phyloP scores from a whole-genome alignment of 257 asterid genomes.

The Echites panduratus region DNA sequence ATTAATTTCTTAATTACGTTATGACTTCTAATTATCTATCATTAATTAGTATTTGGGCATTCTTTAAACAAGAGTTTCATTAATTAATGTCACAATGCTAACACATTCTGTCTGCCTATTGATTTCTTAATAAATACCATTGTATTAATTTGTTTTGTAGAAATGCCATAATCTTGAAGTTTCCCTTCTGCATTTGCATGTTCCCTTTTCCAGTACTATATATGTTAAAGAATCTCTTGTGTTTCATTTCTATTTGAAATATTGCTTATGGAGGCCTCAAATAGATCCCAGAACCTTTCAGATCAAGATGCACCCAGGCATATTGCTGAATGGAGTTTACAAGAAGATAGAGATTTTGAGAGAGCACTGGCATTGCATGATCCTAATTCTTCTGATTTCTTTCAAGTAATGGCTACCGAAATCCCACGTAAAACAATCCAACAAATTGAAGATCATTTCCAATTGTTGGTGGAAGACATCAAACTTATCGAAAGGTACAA shows the following conservation, averaged over 20 bases:
- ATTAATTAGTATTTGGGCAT: too few relatives aligned
- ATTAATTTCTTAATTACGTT: too few relatives aligned
- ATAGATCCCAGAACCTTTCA: background rate
- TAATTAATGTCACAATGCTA: too few relatives aligned
- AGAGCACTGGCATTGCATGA: constrained; percentile 14
- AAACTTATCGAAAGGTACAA: constrained; percentile 8
- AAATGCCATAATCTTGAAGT: too few relatives aligned
- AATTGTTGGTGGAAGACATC: constrained; percentile 14
- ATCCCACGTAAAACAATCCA: constrained; percentile 15
- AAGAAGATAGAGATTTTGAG: constrained; percentile 21
- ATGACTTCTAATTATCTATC: too few relatives aligned
- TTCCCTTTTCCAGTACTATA: too few relatives aligned
- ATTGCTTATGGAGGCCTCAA: constrained; percentile 1
- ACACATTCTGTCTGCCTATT: too few relatives aligned
- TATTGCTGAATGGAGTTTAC: constrained; percentile 13
- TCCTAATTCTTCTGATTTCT: constrained; percentile 7
- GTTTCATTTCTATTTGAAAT: background rate
- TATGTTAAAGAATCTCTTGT: background rate
- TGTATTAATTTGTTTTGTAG: too few relatives aligned
- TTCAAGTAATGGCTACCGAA: constrained; percentile 5
- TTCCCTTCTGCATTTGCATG: too few relatives aligned
- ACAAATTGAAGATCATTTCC: constrained; percentile 18
- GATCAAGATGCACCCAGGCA: background rate
- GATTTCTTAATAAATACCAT: too few relatives aligned
- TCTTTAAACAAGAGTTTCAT: too few relatives aligned